phyloP scores from a whole-genome alignment of 805 yeast species.

The Wickerhamomyces sydowiorum region DNA sequence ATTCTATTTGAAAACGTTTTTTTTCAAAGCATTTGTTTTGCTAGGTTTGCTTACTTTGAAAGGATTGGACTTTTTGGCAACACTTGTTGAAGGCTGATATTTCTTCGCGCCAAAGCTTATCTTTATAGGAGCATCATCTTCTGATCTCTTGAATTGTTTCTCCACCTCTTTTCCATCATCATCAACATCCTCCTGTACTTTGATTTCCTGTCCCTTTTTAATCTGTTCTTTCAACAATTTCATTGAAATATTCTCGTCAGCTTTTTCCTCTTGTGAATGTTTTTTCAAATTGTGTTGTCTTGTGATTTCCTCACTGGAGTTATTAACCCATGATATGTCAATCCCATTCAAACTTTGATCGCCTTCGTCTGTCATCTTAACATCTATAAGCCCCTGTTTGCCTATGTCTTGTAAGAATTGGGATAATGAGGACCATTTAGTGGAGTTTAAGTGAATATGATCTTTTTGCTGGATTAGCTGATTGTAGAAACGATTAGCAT shows the following conservation, averaged over 20 bases:
- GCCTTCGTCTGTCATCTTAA: constrained; percentile 29
- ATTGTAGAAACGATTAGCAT: constrained; percentile 84
- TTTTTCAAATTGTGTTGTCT: constrained; percentile 33
- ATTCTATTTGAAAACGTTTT: constrained; percentile 14
- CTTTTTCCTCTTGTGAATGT: constrained; percentile 28
- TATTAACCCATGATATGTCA: constrained; percentile 48
- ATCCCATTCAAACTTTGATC: constrained; percentile 33
- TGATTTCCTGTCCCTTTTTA: constrained; percentile 29
- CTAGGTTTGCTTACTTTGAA: constrained; percentile 16
- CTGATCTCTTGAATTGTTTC: background rate
- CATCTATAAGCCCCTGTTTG: constrained; percentile 47
- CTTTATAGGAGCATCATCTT: constrained; percentile 7
- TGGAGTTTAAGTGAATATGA: constrained; percentile 89
- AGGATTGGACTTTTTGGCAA: constrained; percentile 10
- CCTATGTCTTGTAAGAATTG: constrained; percentile 61
- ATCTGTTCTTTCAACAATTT: constrained; percentile 50
- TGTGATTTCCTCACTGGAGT: constrained; percentile 40
- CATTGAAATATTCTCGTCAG: constrained; percentile 41
- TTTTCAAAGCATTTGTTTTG: constrained; percentile 7
- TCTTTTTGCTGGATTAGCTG: constrained; percentile 78
- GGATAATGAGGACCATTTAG: constrained; percentile 69
- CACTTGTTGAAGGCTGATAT: background rate
- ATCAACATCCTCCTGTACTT: background rate
- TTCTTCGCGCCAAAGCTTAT: constrained; percentile 12
- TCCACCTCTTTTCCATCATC: background rate